phyloP scores from a whole-genome alignment of 202 grass and related monocot species.

The Tripidium arundinaceum region DNA sequence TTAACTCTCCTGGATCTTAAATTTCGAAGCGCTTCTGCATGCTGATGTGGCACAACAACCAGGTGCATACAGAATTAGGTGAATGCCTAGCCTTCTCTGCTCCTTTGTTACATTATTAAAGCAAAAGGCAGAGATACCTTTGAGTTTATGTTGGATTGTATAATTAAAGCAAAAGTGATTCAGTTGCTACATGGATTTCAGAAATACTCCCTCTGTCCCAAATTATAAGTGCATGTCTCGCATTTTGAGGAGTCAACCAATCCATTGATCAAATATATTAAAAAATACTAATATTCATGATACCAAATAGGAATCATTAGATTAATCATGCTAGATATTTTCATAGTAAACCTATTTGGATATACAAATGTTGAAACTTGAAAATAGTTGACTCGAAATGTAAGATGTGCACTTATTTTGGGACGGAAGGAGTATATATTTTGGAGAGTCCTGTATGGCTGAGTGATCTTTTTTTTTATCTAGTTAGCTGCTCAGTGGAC shows the following conservation, averaged over 20 bases:
- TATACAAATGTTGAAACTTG: neutral
- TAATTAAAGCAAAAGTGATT: neutral
- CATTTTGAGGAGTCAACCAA: neutral
- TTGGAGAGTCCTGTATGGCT: neutral
- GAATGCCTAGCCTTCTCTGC: neutral
- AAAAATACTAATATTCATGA: neutral
- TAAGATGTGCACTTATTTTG: neutral
- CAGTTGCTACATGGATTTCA: neutral
- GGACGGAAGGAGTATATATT: neutral
- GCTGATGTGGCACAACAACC: neutral
- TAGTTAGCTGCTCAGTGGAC: neutral
- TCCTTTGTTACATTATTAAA: neutral
- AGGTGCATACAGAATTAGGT: neutral
- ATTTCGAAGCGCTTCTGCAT: neutral
- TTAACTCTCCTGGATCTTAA: neutral
- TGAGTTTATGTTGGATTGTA: neutral
- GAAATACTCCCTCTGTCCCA: neutral
- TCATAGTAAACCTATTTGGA: neutral
- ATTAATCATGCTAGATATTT: neutral
- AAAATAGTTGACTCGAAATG: neutral
- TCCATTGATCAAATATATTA: neutral
- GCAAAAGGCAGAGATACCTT: neutral
- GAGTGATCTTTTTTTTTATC: neutral
- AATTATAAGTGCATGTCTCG: neutral
- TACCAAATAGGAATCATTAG: neutral